Evolutionary conservation across 208 protist genomes (phyloP), one percentile per base, ranked within the genome.

Genomic region (Trypanosoma caninum): DNA sequence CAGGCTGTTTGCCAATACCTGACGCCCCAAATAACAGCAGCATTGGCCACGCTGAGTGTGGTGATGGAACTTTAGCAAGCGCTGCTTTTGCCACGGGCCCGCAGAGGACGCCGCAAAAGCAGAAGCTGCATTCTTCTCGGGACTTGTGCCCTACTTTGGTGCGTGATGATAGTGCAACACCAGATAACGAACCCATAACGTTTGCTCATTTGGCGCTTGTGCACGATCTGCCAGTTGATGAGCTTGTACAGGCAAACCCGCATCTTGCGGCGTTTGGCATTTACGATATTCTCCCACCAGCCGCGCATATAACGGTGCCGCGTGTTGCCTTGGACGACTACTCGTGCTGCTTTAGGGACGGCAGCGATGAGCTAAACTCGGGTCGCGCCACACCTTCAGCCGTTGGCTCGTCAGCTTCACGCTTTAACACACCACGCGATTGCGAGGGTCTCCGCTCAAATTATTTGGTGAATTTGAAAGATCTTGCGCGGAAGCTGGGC

Each of bases 181-280:
- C 50, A 10, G 62, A 67, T 42, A 68, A 74, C 54, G 72, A 74
- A 50, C 67, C 80, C 3, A 54, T 56, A 18, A 81, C 79, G 16
- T 59, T 87, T 11, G 38, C 55, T 35, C 63, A 74, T 58, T 27
- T 82, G 7, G 51, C 76, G 0, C 69, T 74, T 28, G 23, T 76
- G 46, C 65, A 87, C 48, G 58, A 72, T 48, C 20, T 76, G 20
- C 35, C 76, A 10, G 23, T 75, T 11, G 25, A 53, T 27, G 52
- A 30, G 33, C 65, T 83, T 25, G 28, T 69, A 14, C 38, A 62
- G 42, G 45, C 64, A 45, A 87, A 82, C 37, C 76, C 80, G 6
- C 45, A 73, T 11, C 71, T 87, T 37, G 45, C 56, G 2, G 22
- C 47, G 22, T 64, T 70, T 35, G 70, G 55, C 18, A 50, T 50